phyloP scores from a whole-genome alignment of 495 filamentous ascomycete genomes.

The Neurospora africana region DNA sequence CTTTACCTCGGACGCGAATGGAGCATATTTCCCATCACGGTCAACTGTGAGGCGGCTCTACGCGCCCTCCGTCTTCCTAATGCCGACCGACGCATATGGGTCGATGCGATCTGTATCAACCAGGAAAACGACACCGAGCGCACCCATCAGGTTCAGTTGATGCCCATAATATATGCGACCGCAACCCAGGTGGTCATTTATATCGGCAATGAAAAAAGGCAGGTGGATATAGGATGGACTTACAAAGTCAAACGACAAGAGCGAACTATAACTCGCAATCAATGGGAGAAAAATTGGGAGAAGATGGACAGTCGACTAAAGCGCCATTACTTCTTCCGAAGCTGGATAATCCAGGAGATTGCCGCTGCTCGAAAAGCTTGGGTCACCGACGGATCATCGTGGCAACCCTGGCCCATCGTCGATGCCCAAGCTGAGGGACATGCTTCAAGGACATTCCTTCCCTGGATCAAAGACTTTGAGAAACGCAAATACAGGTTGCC shows the following conservation, averaged over 20 bases:
- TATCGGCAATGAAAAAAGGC: slow-evolving; percentile 10
- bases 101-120: slow-evolving; percentile 26
- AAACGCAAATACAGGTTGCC: slow-evolving; percentile 9
- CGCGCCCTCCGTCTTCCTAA: slow-evolving; percentile 7
- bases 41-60: slow-evolving; percentile 13
- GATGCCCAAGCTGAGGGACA: neutral
- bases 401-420: slow-evolving; percentile 10
- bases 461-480: slow-evolving; percentile 8
- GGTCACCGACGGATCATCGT: slow-evolving; percentile 10
- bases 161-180: slow-evolving; percentile 21
- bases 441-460: slow-evolving; percentile 5
- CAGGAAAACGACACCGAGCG: slow-evolving; percentile 16
- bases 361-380: slow-evolving; percentile 9
- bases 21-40: slow-evolving; percentile 10
- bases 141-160: slow-evolving; percentile 17
- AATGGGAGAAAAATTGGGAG: slow-evolving; percentile 8
- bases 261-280: neutral
- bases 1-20: slow-evolving; percentile 14
- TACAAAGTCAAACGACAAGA: neutral
- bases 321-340: slow-evolving; percentile 13
- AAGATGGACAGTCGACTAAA: slow-evolving; percentile 7
- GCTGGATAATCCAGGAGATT: slow-evolving; percentile 19
- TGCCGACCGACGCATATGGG: slow-evolving; percentile 15
- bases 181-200: slow-evolving; percentile 20
- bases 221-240: neutral